These are phyloP conservation scores for Melanopsichium pennsylvanicum DNA, from an alignment of 1,284 basidiomycete species.

Conservation along the genomic window DNA sequence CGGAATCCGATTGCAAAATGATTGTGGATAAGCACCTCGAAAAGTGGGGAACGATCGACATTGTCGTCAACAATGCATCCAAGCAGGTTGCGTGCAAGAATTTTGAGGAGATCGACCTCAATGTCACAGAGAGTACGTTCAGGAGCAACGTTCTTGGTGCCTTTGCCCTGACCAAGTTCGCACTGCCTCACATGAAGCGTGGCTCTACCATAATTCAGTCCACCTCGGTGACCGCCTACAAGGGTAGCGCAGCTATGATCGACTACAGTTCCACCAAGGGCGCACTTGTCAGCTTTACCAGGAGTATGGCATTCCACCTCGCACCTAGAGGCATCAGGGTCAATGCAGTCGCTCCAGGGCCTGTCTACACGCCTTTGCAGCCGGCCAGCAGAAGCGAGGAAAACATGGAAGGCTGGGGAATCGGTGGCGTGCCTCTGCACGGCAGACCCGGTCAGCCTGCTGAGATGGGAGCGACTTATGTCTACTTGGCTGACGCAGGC, in stretches of 20 bases:
- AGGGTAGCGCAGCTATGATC: slow-evolving; percentile 67
- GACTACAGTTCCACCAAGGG: slow-evolving; percentile 71
- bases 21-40: slow-evolving; percentile 71
- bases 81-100: slow-evolving; percentile 70
- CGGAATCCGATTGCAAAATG: slow-evolving; percentile 65
- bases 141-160: slow-evolving; percentile 50
- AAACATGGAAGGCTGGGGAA: slow-evolving; percentile 55
- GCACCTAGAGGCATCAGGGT: slow-evolving; percentile 72
- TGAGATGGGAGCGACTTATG: slow-evolving; percentile 52
- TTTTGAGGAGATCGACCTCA: slow-evolving; percentile 53
- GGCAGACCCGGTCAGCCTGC: slow-evolving; percentile 50
- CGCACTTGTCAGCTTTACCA: slow-evolving; percentile 69
- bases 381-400: slow-evolving; percentile 47
- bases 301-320: slow-evolving; percentile 72
- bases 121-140: slow-evolving; percentile 47
- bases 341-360: slow-evolving; percentile 71
- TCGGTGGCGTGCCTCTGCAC: slow-evolving; percentile 46
- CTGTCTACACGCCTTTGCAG: slow-evolving; percentile 69
- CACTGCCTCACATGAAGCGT: slow-evolving; percentile 73
- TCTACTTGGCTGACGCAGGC: slow-evolving; percentile 52
- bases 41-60: slow-evolving; percentile 57
- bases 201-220: slow-evolving; percentile 75
- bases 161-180: slow-evolving; percentile 62
- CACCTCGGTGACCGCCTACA: slow-evolving; percentile 73
- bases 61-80: slow-evolving; percentile 73